A percentile compares a stretch with the other conserved stretches of the same genome.
Evolutionary conservation across 2,329 filamentous ascomycete species (phyloP).

Genomic region (Acrocalymma vagum): DNA sequence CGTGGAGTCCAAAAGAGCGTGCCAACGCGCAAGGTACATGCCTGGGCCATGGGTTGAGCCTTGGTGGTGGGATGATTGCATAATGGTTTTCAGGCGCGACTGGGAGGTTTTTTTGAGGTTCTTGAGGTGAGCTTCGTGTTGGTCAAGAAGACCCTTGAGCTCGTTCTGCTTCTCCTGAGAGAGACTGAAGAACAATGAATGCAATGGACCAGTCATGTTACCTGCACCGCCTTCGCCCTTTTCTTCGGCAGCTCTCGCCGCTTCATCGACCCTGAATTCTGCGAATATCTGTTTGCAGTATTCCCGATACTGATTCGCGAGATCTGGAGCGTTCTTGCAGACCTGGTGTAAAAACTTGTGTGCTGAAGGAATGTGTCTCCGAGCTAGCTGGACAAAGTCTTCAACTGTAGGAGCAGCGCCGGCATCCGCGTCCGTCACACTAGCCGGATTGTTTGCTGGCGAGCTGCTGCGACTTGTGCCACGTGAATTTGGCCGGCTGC

Average conservation of each 20-base stretch:
- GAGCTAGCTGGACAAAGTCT: conserved; percentile 74
- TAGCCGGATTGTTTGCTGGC: conserved; percentile 24
- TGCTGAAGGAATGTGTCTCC: conserved; percentile 68
- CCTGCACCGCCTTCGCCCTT: conserved; percentile 46
- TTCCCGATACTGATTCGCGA: conserved; percentile 66
- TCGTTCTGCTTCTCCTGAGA: conserved; percentile 54
- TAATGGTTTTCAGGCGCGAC: conserved; percentile 64
- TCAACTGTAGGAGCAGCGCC: conserved; percentile 66
- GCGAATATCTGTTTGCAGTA: conserved; percentile 68
- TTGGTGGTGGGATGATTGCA: conserved; percentile 40
- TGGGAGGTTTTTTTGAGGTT: conserved; percentile 63
- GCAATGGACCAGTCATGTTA: conserved; percentile 52
- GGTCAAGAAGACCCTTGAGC: conserved; percentile 64
- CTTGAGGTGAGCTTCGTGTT: conserved; percentile 68
- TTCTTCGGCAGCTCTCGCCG: conserved; percentile 24
- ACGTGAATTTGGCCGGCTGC: conserved; percentile 27
- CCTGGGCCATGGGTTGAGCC: conserved; percentile 70
- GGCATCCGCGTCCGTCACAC: conserved; percentile 26
- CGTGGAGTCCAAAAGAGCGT: conserved; percentile 74
- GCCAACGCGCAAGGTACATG: conserved; percentile 77
- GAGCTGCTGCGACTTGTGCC: conserved; percentile 29
- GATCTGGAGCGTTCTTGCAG: conserved; percentile 71
- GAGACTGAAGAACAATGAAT: conserved; percentile 57
- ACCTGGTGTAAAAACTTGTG: conserved; percentile 78
- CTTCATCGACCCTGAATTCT: conserved; percentile 59